Base-by-base conservation (phyloP, 2,329 filamentous ascomycete species). In the Colletotrichum tofieldiae region DNA sequence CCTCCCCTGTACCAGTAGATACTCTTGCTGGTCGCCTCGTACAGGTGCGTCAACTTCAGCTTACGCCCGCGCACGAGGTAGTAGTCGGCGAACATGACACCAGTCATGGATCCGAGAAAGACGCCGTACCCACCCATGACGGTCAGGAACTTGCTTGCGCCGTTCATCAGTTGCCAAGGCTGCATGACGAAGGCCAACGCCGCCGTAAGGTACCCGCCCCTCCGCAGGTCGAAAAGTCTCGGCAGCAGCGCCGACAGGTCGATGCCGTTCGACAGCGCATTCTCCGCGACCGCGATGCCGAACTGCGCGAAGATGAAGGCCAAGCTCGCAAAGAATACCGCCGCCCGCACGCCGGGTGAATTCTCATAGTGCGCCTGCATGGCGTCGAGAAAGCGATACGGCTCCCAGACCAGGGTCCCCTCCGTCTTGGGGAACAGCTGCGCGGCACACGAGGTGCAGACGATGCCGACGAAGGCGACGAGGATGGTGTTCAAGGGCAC, bases 31-130 rank as follows among this genome's bases (percentile, higher is more conserved):
- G 70, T 73, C 11, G 67, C 64, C 6, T 71, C 71, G 56, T 81
- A 83, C 3, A 84, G 75, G 54, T 82, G 78, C n/a, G 79, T 81
- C 7, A 84, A 77, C 58, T 81, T 81, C 29, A 83, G 75, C 35
- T 77, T 78, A 14, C 79, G 77, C 26, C 76, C 78, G 35, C 81
- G 79, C 5, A 83, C 60, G 49, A 83, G 47, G 76, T 79, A 79
- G 77, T 78, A 80, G 72, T 82, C 81, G 14, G 76, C 72, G 47
- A 82, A 78, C 80, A 83, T 82, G 26, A 82, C 77, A 8, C 81
- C 81, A 16, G 80, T 81, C 61, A 82, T 76, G 1, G 81, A 81
- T 3, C 80, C 81, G 12, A 83, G 74, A 74, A 83, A 83, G 39
- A 83, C 77, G 60, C 75, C 68, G 60, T 79, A 79, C 7, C 78